These are phyloP conservation scores for Zygosaccharomyces gambellarensis DNA, from an alignment of 805 yeast genomes.

Conservation along the genomic window DNA sequence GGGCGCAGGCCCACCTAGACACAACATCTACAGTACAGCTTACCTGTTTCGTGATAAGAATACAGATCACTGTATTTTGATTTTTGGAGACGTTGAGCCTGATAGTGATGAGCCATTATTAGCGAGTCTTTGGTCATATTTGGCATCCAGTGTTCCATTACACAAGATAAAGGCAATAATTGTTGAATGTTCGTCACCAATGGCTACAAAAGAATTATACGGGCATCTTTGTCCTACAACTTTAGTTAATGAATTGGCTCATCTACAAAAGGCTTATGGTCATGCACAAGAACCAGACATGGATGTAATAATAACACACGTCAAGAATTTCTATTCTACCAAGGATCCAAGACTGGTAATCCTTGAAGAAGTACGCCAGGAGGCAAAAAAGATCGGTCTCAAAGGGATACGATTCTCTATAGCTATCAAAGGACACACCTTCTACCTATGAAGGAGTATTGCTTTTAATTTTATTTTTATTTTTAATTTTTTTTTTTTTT, in stretches of 20 bases:
- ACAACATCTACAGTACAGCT: conserved; percentile 45
- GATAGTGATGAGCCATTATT: conserved; percentile 40
- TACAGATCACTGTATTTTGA: conserved; percentile 40
- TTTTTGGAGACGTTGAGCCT: conserved; percentile 84
- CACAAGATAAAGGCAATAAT: conserved; percentile 49
- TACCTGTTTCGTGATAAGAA: conserved; percentile 45
- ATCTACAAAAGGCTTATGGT: conserved; percentile 38
- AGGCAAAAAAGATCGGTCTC: conserved; percentile 32
- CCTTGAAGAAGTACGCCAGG: conserved; percentile 44
- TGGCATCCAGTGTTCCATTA: conserved; percentile 44
- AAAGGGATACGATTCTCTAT: conserved; percentile 22
- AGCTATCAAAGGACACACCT: conserved; percentile 25
- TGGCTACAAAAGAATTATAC: conserved; percentile 46
- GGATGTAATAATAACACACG: conserved; percentile 44
- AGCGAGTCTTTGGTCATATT: conserved; percentile 49
- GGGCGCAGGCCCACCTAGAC: conserved; percentile 27
- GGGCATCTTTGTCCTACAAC: conserved; percentile 77
- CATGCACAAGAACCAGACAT: conserved; percentile 36
- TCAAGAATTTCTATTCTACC: conserved; percentile 40
- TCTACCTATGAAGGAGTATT: conserved; percentile 7
- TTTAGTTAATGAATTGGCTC: conserved; percentile 52
- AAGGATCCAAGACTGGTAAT: conserved; percentile 58
- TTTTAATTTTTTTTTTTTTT: background rate
- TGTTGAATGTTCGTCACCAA: conserved; percentile 70
- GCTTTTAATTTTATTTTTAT: background rate